These are phyloP conservation scores for Kurtzmaniella fragi DNA, from an alignment of 805 yeast genomes.

Conservation along the genomic window DNA sequence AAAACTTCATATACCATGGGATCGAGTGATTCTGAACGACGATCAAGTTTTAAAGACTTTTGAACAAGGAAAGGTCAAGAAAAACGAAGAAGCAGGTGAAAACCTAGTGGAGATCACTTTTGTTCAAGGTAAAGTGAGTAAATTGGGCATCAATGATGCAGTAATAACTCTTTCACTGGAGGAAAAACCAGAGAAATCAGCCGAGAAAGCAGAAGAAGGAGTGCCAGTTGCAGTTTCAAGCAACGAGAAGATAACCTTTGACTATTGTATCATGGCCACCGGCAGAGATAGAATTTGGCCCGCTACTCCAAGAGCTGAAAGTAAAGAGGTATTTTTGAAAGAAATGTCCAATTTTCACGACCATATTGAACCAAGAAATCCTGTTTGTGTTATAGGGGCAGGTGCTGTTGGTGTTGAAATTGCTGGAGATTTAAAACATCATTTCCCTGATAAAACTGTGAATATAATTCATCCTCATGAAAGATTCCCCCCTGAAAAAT, in stretches of 20 bases:
- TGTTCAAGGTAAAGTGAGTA: slow-evolving; percentile 30
- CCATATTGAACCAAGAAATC: slow-evolving; percentile 27
- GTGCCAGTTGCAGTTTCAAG: background rate
- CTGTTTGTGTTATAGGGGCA: slow-evolving; percentile 40
- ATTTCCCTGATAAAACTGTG: slow-evolving; percentile 28
- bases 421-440: slow-evolving; percentile 35
- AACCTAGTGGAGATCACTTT: slow-evolving; percentile 17
- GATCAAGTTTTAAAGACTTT: slow-evolving; percentile 11
- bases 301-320: slow-evolving; percentile 43
- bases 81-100: slow-evolving; percentile 5
- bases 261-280: slow-evolving; percentile 43
- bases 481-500: slow-evolving; percentile 34
- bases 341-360: slow-evolving; percentile 37
- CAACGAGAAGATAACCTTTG: slow-evolving; percentile 27
- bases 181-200: slow-evolving; percentile 9
- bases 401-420: slow-evolving; percentile 42
- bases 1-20: slow-evolving; percentile 23
- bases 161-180: slow-evolving; percentile 10
- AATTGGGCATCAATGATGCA: slow-evolving; percentile 21
- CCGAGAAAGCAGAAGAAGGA: slow-evolving; percentile 1
- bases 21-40: slow-evolving; percentile 22
- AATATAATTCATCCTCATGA: slow-evolving; percentile 34
- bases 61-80: slow-evolving; percentile 6
- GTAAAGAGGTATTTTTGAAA: slow-evolving; percentile 26
- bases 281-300: slow-evolving; percentile 54